phyloP scores from a whole-genome alignment of 1,284 basidiomycete species.

The Schizophyllum amplum region DNA sequence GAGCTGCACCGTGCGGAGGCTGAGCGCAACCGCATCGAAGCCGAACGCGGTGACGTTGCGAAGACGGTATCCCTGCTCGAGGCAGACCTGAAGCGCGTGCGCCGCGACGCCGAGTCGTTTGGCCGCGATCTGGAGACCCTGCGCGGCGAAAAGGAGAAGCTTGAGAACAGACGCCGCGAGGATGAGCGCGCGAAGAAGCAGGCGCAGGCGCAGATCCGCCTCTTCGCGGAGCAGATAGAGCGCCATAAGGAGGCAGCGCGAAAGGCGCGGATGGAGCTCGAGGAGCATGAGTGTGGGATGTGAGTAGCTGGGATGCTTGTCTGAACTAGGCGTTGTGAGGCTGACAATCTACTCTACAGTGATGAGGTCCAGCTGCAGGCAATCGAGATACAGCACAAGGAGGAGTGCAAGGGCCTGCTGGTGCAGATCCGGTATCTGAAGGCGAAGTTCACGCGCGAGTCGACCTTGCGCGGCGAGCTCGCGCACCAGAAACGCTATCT shows the following conservation, averaged over 20 bases:
- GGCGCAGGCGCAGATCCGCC: conserved; percentile 50
- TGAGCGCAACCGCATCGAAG: conserved; percentile 50
- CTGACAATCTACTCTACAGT: conserved; percentile 23
- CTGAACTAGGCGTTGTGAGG: neutral
- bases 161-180: conserved; percentile 44
- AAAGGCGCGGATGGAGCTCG: conserved; percentile 35
- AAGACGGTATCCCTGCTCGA: conserved; percentile 57
- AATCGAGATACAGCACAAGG: conserved; percentile 64
- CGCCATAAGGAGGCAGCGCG: conserved; percentile 40
- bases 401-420: conserved; percentile 82
- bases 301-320: conserved; percentile 25
- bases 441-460: conserved; percentile 84
- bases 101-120: conserved; percentile 64
- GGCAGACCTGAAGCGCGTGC: conserved; percentile 60
- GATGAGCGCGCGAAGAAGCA: conserved; percentile 63
- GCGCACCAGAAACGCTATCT: conserved; percentile 85
- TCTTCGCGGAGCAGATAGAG: conserved; percentile 64
- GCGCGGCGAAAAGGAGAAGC: conserved; percentile 55
- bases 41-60: conserved; percentile 57
- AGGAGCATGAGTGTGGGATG: conserved; percentile 49
- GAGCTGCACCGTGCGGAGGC: conserved; percentile 54
- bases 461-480: conserved; percentile 71
- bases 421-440: conserved; percentile 90
- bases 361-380: conserved; percentile 43
- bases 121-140: conserved; percentile 66